phyloP scores from a whole-genome alignment of 208 protist species.

The Wallacemonas sp. region DNA sequence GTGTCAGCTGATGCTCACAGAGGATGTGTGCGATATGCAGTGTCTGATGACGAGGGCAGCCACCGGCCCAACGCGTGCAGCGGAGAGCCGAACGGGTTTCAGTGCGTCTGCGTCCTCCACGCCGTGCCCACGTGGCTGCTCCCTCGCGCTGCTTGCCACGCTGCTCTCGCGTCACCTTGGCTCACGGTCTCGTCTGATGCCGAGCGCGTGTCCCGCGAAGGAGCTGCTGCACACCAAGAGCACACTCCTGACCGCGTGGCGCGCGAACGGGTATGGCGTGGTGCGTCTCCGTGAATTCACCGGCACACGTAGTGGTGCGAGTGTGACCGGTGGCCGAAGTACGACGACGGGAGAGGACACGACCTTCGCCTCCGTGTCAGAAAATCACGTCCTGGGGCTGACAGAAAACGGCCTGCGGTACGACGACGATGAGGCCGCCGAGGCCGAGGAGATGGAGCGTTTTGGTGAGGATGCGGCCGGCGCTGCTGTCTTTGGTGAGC shows the following conservation, averaged over 20 bases:
- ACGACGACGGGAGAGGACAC: too few relatives aligned
- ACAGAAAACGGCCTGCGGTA: neutral
- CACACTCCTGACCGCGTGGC: slow-evolving; percentile 9
- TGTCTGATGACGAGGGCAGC: too few relatives aligned
- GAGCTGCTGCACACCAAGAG: neutral
- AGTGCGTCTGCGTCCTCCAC: too few relatives aligned
- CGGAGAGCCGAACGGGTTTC: too few relatives aligned
- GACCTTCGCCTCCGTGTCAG: too few relatives aligned
- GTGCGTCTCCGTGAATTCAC: neutral
- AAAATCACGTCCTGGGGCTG: too few relatives aligned
- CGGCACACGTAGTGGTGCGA: neutral
- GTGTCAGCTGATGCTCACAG: slow-evolving; percentile 12
- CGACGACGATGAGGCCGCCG: slow-evolving; percentile 6
- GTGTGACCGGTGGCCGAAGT: too few relatives aligned
- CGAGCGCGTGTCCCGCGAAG: neutral
- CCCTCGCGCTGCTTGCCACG: slow-evolving; percentile 3
- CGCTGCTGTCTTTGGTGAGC: neutral
- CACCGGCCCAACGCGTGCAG: too few relatives aligned
- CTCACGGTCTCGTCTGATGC: neutral
- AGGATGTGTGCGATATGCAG: too few relatives aligned
- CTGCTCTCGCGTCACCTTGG: neutral
- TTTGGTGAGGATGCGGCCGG: neutral
- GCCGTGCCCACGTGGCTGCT: too few relatives aligned
- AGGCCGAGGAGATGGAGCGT: slow-evolving; percentile 8
- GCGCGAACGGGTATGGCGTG: slow-evolving; percentile 18